Percentiles rank a stretch among this genome's conserved stretches.
These are phyloP conservation scores for Smallanthus sonchifolius DNA, from an alignment of 129 eudicot genomes.

Conservation along the genomic window DNA sequence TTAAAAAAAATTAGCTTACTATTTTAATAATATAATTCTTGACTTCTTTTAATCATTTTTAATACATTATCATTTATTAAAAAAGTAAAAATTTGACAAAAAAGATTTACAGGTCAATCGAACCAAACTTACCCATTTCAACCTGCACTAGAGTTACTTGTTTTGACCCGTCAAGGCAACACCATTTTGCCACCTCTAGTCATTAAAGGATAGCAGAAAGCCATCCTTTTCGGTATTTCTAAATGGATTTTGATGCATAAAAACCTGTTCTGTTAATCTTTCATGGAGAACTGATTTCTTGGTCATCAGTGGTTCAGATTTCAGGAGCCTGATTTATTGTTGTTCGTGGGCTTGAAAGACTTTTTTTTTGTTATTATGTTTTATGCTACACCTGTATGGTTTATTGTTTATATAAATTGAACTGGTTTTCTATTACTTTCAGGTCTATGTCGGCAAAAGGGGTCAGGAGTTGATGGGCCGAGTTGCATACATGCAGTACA, in stretches of 20 bases:
- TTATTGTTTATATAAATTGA: background rate
- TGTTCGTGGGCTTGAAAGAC: background rate
- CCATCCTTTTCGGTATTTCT: background rate
- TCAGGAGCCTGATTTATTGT: background rate
- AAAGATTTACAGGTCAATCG: background rate
- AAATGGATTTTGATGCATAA: background rate
- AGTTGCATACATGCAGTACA: conserved; percentile 68
- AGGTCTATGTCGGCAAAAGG: conserved; percentile 67
- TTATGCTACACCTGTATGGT: background rate
- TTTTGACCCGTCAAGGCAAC: background rate
- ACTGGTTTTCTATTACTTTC: conserved; percentile 17
- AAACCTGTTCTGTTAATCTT: background rate
- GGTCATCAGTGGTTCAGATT: background rate
- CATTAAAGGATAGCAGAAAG: background rate
- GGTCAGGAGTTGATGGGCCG: conserved; percentile 83
- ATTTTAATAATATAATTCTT: background rate
- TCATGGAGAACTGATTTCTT: background rate
- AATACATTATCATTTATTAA: background rate
- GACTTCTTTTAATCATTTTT: background rate
- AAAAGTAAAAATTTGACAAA: background rate
- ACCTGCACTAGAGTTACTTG: background rate
- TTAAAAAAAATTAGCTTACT: background rate
- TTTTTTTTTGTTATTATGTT: background rate
- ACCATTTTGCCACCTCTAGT: background rate
- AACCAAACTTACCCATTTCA: background rate